These are phyloP conservation scores for Biancaea sappan DNA, from an alignment of 306 rosid species.

Conservation along the genomic window DNA sequence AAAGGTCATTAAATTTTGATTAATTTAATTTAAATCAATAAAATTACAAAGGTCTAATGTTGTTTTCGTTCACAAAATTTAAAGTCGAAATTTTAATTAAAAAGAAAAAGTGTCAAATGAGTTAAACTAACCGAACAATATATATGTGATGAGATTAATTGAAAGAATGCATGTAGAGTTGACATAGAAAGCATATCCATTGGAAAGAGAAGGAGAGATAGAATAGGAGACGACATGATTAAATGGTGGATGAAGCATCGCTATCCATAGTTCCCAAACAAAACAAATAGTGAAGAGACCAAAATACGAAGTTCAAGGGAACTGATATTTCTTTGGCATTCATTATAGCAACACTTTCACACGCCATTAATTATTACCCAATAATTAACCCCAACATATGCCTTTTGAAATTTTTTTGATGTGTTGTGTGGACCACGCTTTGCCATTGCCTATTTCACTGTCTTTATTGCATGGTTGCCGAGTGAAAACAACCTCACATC, in stretches of 20 bases:
- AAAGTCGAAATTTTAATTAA: too few species aligned
- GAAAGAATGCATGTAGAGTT: neutral
- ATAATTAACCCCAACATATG: conserved; percentile 28
- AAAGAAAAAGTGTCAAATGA: too few species aligned
- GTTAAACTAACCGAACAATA: too few species aligned
- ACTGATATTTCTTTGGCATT: conserved; percentile 17
- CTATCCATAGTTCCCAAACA: conserved; percentile 38
- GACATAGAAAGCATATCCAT: conserved; percentile 10
- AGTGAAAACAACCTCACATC: conserved; percentile 41
- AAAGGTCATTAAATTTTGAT: too few species aligned
- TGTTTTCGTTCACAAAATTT: too few species aligned
- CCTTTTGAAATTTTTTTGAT: conserved; percentile 31
- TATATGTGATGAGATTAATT: too few species aligned
- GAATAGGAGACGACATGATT: conserved; percentile 31
- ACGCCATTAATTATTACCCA: conserved; percentile 39
- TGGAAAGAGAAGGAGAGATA: conserved; percentile 18
- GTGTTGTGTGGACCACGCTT: conserved; percentile 47
- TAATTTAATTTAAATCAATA: too few species aligned
- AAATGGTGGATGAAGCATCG: conserved; percentile 53
- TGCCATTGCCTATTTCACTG: conserved; percentile 29
- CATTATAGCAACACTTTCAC: conserved; percentile 9
- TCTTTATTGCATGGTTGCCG: conserved; percentile 41
- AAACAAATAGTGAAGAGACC: conserved; percentile 24
- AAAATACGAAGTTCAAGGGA: conserved; percentile 11
- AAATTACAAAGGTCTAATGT: too few species aligned